Evolutionary conservation across 345 rosid genomes (phyloP), one percentile per base, ranked within the genome.

Genomic region (Brassica carinata): DNA sequence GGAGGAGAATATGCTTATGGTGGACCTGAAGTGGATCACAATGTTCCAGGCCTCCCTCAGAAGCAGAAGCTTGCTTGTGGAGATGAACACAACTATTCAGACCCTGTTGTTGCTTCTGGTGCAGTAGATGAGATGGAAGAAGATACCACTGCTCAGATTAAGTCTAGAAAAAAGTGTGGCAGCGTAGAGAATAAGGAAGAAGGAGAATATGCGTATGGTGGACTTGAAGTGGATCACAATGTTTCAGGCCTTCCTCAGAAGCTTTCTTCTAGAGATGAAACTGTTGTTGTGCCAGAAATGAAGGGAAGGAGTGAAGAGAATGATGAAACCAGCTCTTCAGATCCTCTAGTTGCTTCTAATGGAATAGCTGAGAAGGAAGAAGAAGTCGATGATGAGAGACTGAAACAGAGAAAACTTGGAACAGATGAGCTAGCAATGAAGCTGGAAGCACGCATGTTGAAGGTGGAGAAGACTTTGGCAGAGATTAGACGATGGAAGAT

Each of bases 401-500:
- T 40, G 67, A 77, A 17, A 5, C 66, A 75, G 62, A 77, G 69
- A 45, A 77, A 53, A 51, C 26, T 67, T 73, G 36, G 29, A 14
- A 72, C 26, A 5, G 17, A 40, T n/a, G 64, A 73, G 19, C 14
- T 67, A 27, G 69, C 18, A 67, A 3, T n/a, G 69, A 40, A 43
- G 13, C n/a, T 79, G 10, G 77, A 79, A 30, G 48, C 82, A 27
- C 67, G 73, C 14, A 10, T 79, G 7, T 38, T 29, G 48, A 17
- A 71, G 3, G 18, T 48, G 2, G 30, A 71, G 76, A 71, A 77
- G 6, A 51, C 5, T 71, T 63, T 77, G 71, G 57, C 76, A 34
- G 1, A 3, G 75, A 63, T 63, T 77, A 70, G 15, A 33, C 13
- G 8, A 18, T 43, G 53, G 70, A 62, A 51, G 38, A 45, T 40